Base-by-base conservation (phyloP, 2,329 filamentous ascomycete species). In the Trichoderma sp. region DNA sequence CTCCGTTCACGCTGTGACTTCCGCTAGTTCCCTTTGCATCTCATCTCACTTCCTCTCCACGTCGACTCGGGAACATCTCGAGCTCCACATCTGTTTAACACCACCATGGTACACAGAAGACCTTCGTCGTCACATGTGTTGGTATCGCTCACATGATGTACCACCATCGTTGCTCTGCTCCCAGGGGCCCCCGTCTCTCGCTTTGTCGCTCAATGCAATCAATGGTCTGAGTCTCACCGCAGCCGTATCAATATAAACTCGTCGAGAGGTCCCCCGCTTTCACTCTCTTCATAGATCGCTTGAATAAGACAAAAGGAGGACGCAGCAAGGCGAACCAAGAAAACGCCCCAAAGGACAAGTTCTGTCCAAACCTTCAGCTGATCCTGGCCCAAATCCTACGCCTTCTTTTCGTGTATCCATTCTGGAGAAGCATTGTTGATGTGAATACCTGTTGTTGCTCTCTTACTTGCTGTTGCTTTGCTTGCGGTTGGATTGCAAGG, bases 61-160 rank as follows among this genome's bases (percentile, higher is more conserved):
- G 26, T 69, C 56, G 11, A 51, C 65, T 66, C 14, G 63, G 63
- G 47, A 56, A 28, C 30, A 24, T 26, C 56, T 32, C 43, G 53
- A 69, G 65, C 65, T 69, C 65, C 65, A 69, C 65, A 69, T 61
- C 65, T 60, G 56, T 60, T 69, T 69, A 69, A 69, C 65, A 69
- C 26, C 36, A 47, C 24, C 65, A 24, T 61, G 65, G 61, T 69
- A 69, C 65, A 69, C 56, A 69, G 26, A 60, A 51, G 56, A 51
- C 53, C 26, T 69, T 69, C n/a, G n/a, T 39, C 65, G 56, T 69
- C 56, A 69, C 65, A 69, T 69, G 65, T 69, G 65, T 69, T 61
- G 53, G 36, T 32, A 61, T 34, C 8, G 36, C 56, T 47, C 65
- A 69, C 65, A 69, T 69, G 65, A 69, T 69, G 65, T 60, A 30